These are phyloP conservation scores for Epichloe sp. DNA, from an alignment of 2,329 filamentous ascomycete genomes.

Conservation along the genomic window DNA sequence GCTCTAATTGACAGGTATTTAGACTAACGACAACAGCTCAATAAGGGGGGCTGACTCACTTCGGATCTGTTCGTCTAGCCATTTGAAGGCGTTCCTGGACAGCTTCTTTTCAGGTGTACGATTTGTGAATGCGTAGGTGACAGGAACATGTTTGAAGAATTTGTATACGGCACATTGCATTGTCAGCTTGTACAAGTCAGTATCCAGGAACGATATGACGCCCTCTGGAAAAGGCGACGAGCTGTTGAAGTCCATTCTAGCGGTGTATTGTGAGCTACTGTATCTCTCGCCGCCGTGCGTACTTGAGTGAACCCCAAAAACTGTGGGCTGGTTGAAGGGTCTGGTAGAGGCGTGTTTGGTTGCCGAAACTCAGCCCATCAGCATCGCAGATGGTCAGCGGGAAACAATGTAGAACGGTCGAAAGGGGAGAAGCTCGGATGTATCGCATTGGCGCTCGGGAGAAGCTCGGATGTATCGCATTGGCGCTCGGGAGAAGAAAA, in stretches of 20 bases:
- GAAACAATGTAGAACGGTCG: background rate
- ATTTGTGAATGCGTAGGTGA: slow-evolving; percentile 91
- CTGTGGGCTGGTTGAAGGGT: no score
- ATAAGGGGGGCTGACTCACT: slow-evolving; percentile 36
- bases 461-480: background rate
- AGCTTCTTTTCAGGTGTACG: slow-evolving; percentile 89
- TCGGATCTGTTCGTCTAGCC: slow-evolving; percentile 72
- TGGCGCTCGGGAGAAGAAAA: background rate
- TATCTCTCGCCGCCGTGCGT: no score
- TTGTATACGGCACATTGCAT: slow-evolving; percentile 97
- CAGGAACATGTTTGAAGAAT: slow-evolving; percentile 70
- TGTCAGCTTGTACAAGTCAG: slow-evolving; percentile 85
- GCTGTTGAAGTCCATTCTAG: slow-evolving; percentile 51
- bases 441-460: background rate
- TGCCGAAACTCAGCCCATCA: background rate
- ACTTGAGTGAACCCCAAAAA: no score
- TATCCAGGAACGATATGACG: slow-evolving; percentile 72
- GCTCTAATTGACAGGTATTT: slow-evolving; percentile 37
- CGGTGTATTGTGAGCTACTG: background rate
- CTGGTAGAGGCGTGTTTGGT: background rate
- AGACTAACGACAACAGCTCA: background rate
- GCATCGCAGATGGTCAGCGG: background rate
- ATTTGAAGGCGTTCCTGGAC: slow-evolving; percentile 67
- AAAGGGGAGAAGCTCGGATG: background rate
- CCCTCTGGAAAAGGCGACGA: slow-evolving; percentile 58